Evolutionary conservation across 2,329 filamentous ascomycete species (phyloP), one percentile per base, ranked within the genome.

Genomic region (Fusarium globosum): DNA sequence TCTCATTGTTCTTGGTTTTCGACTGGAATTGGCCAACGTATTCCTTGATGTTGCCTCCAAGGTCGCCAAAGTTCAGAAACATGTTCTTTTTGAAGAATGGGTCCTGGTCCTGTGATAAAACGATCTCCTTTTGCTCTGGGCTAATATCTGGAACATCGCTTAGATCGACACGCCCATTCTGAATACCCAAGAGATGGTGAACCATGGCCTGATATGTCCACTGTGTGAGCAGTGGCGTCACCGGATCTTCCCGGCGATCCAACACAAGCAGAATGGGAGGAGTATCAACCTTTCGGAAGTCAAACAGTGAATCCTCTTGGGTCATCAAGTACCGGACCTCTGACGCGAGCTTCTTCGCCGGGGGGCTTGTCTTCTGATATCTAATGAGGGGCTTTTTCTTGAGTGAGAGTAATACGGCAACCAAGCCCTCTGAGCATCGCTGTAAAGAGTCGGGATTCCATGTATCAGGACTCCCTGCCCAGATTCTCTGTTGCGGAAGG

Each of bases 151-250:
- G 94, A 1, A 97, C 91, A 62, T 94, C 89, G 71, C 92, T 93
- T 39, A 99, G 86, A 79, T 97, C 93, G 2, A 99, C 96, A 57
- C 96, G 90, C n/a, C 96, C 96, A 80, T 98, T 98, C 66, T 93
- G 90, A 74, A 99, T 97, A 10, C 96, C 96, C 18, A 99, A 87
- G 4, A 98, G 85, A 79, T 99, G 96, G 80, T 99, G 96, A 2
- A 99, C 96, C 95, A 99, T 99, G n/a, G 96, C 96, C 83, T 99
- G 96, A 79, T 99, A 99, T 33, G 96, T 99, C 96, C 96, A 99
- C 81, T 99, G 96, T 6, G 95, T 97, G 55, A 99, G 88, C 16
- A 99, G 85, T 1, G 96, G 96, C 7, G 96, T 99, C 57, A 98
- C 93, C 0, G 96, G 96, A 78, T 99, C 96, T 80, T 98, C 95